Evolutionary conservation across 352 stramenopile species (phyloP).

Genomic region (Phytophthora chlamydospora): DNA sequence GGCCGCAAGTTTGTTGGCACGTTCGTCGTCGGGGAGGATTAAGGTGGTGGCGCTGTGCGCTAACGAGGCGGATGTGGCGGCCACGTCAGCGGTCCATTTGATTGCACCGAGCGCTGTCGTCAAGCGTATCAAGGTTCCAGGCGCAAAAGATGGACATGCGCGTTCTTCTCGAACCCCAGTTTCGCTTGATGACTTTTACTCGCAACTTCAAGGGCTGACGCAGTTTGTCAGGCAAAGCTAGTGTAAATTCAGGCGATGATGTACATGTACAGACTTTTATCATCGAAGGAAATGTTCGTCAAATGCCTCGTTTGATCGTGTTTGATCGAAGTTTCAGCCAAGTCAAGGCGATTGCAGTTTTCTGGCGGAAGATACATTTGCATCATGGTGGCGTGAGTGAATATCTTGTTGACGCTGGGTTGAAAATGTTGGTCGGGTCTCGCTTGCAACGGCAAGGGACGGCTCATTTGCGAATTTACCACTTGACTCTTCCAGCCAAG

Average conservation of each 20-base stretch:
- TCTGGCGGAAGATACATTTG: not conserved
- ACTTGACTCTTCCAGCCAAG: not conserved
- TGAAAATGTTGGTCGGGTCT: not conserved
- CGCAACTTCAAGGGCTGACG: conserved; percentile 36
- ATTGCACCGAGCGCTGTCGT: conserved; percentile 48
- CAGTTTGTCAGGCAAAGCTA: conserved; percentile 33
- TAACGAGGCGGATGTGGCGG: conserved; percentile 34
- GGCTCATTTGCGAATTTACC: conserved; percentile 1
- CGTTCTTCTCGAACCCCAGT: conserved; percentile 8
- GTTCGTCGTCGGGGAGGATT: conserved; percentile 10
- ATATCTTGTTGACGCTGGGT: not conserved
- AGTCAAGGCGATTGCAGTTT: too few species aligned
- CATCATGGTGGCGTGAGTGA: not conserved
- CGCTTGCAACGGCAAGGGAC: not conserved
- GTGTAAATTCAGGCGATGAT: too few species aligned
- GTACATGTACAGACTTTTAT: too few species aligned
- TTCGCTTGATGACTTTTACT: conserved; percentile 40
- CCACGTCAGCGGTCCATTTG: conserved; percentile 30
- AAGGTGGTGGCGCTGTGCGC: conserved; percentile 42
- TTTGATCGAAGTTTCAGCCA: too few species aligned
- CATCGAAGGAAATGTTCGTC: too few species aligned
- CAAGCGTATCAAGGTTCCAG: conserved; percentile 40
- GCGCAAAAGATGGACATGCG: not conserved
- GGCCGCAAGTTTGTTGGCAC: conserved; percentile 6
- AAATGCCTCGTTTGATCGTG: too few species aligned